phyloP scores from a whole-genome alignment of 345 rosid species.

The Toxicodendron radicans region DNA sequence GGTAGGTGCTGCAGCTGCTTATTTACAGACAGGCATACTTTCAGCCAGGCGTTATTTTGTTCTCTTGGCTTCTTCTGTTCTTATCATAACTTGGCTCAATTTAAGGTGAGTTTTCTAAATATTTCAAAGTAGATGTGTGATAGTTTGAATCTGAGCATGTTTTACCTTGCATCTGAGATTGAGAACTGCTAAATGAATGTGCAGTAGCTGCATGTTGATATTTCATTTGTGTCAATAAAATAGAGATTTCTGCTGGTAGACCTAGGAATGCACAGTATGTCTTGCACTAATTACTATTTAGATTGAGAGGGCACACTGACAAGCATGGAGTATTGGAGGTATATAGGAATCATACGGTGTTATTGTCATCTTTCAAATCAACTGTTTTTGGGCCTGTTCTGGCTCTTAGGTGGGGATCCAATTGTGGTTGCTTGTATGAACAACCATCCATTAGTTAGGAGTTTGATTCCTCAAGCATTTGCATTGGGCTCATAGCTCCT shows the following conservation, averaged over 20 bases:
- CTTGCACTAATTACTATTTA: background rate
- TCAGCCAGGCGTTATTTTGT: slow-evolving; percentile 45
- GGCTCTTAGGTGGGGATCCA: background rate
- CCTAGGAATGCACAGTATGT: background rate
- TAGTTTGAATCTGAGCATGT: background rate
- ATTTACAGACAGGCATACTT: slow-evolving; percentile 68
- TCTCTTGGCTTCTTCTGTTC: slow-evolving; percentile 72
- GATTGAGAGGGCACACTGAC: background rate
- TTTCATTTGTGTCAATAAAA: background rate
- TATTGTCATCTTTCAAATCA: background rate
- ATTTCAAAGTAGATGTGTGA: background rate
- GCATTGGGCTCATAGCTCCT: background rate
- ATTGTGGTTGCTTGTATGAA: background rate
- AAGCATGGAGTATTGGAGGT: background rate
- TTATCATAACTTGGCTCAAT: slow-evolving; percentile 84
- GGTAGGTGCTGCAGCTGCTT: slow-evolving; percentile 88
- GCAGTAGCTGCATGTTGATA: background rate
- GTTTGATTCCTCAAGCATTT: background rate
- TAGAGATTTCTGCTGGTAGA: background rate
- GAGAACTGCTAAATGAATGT: background rate
- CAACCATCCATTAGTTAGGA: background rate
- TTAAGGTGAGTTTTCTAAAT: slow-evolving; percentile 51
- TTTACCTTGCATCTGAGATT: background rate
- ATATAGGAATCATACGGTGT: background rate
- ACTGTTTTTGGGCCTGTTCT: background rate